A percentile compares a stretch with the other conserved stretches of the same genome.
These are phyloP conservation scores for Flaveria linearis DNA, from an alignment of 129 eudicot genomes.

Conservation along the genomic window DNA sequence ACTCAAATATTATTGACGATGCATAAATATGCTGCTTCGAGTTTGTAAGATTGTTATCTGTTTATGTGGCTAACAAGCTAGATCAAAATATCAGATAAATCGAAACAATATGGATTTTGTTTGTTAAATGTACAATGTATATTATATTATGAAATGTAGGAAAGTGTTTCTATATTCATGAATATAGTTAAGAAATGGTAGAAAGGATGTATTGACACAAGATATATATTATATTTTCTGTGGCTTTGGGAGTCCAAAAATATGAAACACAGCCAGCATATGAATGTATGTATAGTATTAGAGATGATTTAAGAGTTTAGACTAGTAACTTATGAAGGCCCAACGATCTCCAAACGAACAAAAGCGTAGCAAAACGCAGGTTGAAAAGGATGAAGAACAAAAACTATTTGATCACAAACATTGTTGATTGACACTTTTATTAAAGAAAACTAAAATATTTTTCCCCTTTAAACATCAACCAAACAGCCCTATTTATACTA, in stretches of 20 bases:
- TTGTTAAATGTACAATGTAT: background rate
- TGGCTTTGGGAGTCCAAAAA: too few relatives aligned
- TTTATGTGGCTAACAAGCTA: constrained; percentile 1
- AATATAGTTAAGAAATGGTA: constrained; percentile 7
- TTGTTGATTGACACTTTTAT: too few relatives aligned
- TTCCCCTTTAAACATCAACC: too few relatives aligned
- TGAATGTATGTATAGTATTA: background rate
- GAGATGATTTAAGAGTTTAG: background rate
- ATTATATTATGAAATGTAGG: background rate
- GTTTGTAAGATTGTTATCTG: background rate
- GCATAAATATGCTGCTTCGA: background rate
- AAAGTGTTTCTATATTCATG: background rate
- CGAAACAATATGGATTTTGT: background rate
- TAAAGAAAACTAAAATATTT: too few relatives aligned
- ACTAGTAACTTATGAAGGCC: constrained; percentile 1
- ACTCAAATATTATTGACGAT: background rate
- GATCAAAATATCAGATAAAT: constrained; percentile 3
- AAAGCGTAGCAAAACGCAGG: too few relatives aligned
- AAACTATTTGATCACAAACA: too few relatives aligned
- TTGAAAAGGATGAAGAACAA: too few relatives aligned
- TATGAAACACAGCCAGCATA: background rate
- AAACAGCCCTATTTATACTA: too few relatives aligned
- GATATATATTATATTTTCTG: too few relatives aligned
- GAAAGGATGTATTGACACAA: constrained; percentile 8
- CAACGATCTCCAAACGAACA: too few relatives aligned